A percentile compares a stretch with the other conserved stretches of the same genome.
These are phyloP conservation scores for Ophiocordyceps camponoti-leonardi DNA, from an alignment of 2,329 filamentous ascomycete genomes.

Conservation along the genomic window DNA sequence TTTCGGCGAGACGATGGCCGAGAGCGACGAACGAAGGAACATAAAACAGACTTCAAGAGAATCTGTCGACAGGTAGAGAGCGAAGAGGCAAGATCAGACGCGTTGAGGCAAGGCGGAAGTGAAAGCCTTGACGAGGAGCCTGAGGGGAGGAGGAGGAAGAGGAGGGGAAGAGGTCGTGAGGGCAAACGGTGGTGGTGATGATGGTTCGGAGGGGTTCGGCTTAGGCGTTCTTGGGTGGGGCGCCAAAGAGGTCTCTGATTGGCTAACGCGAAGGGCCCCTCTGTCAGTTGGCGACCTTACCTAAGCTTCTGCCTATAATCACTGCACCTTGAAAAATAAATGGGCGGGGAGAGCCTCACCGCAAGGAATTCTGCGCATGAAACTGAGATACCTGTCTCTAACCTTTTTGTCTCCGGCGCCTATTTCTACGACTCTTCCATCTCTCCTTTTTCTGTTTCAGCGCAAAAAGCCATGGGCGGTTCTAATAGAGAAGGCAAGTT, in stretches of 20 bases:
- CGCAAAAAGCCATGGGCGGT: slow-evolving; percentile 16
- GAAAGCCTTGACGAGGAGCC: too few species aligned
- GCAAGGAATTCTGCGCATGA: neutral
- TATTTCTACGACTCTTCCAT: neutral
- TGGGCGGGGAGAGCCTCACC: too few species aligned
- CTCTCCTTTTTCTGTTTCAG: neutral
- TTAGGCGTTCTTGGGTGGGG: neutral
- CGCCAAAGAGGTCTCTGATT: neutral
- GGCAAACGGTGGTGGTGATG: neutral
- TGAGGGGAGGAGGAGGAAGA: too few species aligned
- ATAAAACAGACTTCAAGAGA: too few species aligned
- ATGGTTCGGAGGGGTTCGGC: neutral
- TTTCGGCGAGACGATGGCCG: too few species aligned
- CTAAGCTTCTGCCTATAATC: too few species aligned
- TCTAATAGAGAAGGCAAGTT: slow-evolving; percentile 19
- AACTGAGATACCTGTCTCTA: neutral
- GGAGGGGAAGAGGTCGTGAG: too few species aligned
- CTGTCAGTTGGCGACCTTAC: neutral
- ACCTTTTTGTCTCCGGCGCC: neutral
- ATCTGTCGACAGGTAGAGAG: too few species aligned
- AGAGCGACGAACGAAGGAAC: too few species aligned
- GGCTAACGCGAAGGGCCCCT: neutral
- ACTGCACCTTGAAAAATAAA: too few species aligned
- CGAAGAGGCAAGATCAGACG: too few species aligned
- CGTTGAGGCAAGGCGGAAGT: too few species aligned